A percentile compares a stretch with the other conserved stretches of the same genome.
These are phyloP conservation scores for Amphichorda felina DNA, from an alignment of 2,329 filamentous ascomycete species.

Conservation along the genomic window DNA sequence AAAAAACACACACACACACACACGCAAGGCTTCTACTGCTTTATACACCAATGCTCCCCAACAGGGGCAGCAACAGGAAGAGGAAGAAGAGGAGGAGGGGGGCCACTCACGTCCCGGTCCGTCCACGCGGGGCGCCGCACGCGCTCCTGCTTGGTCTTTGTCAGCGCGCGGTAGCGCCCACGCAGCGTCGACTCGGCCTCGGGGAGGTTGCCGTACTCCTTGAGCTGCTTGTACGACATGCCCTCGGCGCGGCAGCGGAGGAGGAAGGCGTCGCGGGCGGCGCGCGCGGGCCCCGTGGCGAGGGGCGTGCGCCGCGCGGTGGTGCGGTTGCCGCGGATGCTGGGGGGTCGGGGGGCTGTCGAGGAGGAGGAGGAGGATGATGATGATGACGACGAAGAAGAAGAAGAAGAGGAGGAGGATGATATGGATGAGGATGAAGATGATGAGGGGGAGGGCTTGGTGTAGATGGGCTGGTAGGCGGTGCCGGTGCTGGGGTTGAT, in stretches of 20 bases:
- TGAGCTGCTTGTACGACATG: slow-evolving; percentile 55
- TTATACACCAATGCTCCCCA: too few relatives aligned
- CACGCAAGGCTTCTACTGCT: too few relatives aligned
- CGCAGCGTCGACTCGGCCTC: slow-evolving; percentile 64
- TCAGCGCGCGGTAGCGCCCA: slow-evolving; percentile 51
- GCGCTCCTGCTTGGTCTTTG: slow-evolving; percentile 46
- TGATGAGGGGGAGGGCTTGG: background rate
- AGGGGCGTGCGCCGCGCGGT: background rate
- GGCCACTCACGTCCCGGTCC: slow-evolving; percentile 30
- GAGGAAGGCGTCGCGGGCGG: slow-evolving; percentile 33
- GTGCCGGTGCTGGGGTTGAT: background rate
- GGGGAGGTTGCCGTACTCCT: slow-evolving; percentile 35
- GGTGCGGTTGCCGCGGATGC: background rate
- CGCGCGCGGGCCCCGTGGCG: background rate
- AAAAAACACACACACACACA: background rate
- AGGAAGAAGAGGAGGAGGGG: background rate
- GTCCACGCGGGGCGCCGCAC: slow-evolving; percentile 57
- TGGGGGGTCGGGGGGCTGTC: background rate
- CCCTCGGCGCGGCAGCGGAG: slow-evolving; percentile 41
- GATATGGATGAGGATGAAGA: background rate
- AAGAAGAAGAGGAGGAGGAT: background rate
- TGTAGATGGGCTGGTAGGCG: background rate
- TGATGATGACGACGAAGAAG: background rate
- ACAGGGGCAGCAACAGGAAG: background rate
- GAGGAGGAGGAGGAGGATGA: background rate